Evolutionary conservation across 371 early-diverging fungal species (phyloP).

Genomic region (Dinochytrium kinnereticum): DNA sequence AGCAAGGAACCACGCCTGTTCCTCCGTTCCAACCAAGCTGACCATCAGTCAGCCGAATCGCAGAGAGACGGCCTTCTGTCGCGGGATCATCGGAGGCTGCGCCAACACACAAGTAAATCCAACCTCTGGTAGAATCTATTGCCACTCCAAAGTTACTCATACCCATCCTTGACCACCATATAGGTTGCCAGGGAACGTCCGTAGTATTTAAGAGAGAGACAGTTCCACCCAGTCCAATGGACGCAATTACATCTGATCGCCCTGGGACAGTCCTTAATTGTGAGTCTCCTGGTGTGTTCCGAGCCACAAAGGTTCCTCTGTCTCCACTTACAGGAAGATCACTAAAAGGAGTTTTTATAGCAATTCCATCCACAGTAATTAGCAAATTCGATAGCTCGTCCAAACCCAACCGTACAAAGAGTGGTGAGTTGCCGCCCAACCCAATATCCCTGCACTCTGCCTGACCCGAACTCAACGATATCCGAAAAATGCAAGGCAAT

Average conservation of each 20-base stretch:
- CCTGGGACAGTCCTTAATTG: not conserved
- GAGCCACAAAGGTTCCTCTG: not conserved
- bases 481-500: not conserved
- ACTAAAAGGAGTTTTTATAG: not conserved
- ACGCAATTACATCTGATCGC: not conserved
- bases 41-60: not conserved
- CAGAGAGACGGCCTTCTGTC: not conserved
- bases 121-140: not conserved
- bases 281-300: not conserved
- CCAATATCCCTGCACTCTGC: not conserved
- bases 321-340: not conserved
- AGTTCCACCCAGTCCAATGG: not conserved
- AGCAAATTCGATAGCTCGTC: not conserved
- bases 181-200: not conserved
- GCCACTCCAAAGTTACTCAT: conserved; percentile 1
- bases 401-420: not conserved
- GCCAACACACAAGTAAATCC: conserved; percentile 9
- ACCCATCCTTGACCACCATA: not conserved
- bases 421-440: not conserved
- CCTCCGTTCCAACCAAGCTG: conserved; percentile 12
- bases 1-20: not conserved
- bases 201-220: not conserved
- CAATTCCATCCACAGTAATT: not conserved
- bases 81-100: conserved; percentile 3
- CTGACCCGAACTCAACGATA: not conserved